phyloP scores from a whole-genome alignment of 2,329 filamentous ascomycete genomes.

The Calonectria pseudoturangicola region DNA sequence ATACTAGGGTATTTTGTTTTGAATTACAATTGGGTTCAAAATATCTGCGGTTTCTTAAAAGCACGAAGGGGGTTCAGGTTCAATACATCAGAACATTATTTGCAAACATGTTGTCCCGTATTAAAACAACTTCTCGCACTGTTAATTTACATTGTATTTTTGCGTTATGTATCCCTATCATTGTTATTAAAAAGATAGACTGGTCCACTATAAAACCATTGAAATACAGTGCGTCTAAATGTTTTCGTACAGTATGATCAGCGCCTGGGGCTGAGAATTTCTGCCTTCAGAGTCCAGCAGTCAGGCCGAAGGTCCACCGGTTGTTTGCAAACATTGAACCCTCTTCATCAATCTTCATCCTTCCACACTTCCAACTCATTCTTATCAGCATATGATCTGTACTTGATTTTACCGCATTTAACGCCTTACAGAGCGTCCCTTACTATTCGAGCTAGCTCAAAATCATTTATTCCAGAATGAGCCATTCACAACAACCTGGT shows the following conservation, averaged over 20 bases:
- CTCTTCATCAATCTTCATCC: not conserved
- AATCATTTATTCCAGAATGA: slow-evolving; percentile 34
- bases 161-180: not conserved
- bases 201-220: no score
- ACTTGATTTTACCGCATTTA: no score
- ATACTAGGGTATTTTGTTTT: slow-evolving; percentile 46
- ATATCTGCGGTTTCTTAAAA: slow-evolving; percentile 3
- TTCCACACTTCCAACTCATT: not conserved
- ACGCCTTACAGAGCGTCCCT: no score
- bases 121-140: not conserved
- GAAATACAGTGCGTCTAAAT: not conserved
- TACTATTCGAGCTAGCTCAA: not conserved
- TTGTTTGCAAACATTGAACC: not conserved
- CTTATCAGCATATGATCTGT: not conserved
- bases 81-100: slow-evolving; percentile 4
- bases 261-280: slow-evolving; percentile 25
- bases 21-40: not conserved
- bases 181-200: no score
- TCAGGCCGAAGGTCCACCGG: not conserved
- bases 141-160: slow-evolving; percentile 7
- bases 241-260: not conserved
- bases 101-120: not conserved
- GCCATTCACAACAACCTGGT: slow-evolving; percentile 35
- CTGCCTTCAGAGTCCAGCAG: not conserved
- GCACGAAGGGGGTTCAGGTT: not conserved